Percentiles rank a stretch among this genome's conserved stretches.
phyloP scores from a whole-genome alignment of 2,329 filamentous ascomycete genomes.

The Trichoderma cornu-damae region DNA sequence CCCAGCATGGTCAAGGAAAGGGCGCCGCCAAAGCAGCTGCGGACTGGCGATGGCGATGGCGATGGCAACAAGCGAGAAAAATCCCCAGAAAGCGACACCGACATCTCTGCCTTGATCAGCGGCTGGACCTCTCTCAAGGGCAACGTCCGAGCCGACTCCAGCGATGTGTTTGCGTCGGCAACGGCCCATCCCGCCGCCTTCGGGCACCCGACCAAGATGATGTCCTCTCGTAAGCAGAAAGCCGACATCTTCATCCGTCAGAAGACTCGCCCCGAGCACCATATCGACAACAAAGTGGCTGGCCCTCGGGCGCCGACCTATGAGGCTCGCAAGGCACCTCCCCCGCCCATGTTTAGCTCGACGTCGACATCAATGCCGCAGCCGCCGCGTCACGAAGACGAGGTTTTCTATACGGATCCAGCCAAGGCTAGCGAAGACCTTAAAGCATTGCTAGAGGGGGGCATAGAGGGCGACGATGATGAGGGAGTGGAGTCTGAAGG shows the following conservation, averaged over 20 bases:
- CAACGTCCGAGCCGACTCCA: slow-evolving; percentile 21
- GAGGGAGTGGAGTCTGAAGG: slow-evolving; percentile 32
- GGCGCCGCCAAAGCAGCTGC: slow-evolving; percentile 42
- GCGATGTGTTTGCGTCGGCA: slow-evolving; percentile 20
- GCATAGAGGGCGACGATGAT: slow-evolving; percentile 69
- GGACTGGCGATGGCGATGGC: slow-evolving; percentile 34
- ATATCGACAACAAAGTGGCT: slow-evolving; percentile 45
- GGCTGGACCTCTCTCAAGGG: slow-evolving; percentile 28
- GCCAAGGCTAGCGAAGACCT: slow-evolving; percentile 68
- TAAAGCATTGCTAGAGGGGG: slow-evolving; percentile 76
- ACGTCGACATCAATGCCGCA: slow-evolving; percentile 16
- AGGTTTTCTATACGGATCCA: slow-evolving; percentile 62
- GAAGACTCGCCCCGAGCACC: slow-evolving; percentile 53
- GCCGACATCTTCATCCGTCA: slow-evolving; percentile 52
- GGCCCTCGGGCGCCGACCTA: slow-evolving; percentile 46
- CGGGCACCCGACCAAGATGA: slow-evolving; percentile 40
- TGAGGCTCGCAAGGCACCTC: slow-evolving; percentile 44
- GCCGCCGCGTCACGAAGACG: slow-evolving; percentile 33
- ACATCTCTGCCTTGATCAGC: slow-evolving; percentile 32
- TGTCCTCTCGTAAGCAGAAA: slow-evolving; percentile 51
- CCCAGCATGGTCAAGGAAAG: slow-evolving; percentile 45
- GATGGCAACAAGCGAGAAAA: slow-evolving; percentile 26
- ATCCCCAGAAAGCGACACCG: slow-evolving; percentile 32
- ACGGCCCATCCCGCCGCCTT: slow-evolving; percentile 31
- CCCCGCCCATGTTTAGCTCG: slow-evolving; percentile 47